Evolutionary conservation across 352 stramenopile genomes (phyloP).

Genomic region (Ophiocytium majus): DNA sequence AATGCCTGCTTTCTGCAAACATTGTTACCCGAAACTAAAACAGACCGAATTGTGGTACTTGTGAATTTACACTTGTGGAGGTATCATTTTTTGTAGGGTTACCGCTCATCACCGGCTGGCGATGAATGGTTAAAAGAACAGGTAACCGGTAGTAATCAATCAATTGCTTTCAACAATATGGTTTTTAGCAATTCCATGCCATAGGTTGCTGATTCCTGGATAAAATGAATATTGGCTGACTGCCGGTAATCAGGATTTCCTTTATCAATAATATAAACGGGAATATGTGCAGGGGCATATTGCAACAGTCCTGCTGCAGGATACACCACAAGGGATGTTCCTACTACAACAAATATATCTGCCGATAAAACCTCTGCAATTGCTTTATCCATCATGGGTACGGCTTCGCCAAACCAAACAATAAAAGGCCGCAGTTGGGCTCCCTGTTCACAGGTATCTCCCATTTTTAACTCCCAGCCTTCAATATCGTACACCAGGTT

Average conservation of each 20-base stretch:
- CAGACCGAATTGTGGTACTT: too few relatives aligned
- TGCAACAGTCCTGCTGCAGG: not conserved
- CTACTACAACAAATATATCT: not conserved
- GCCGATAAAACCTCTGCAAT: not conserved
- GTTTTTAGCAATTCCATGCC: not conserved
- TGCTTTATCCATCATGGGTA: not conserved
- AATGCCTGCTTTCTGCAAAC: too few relatives aligned
- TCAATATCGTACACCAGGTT: not conserved
- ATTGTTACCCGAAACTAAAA: too few relatives aligned
- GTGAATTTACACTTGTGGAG: too few relatives aligned
- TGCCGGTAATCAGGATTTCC: not conserved
- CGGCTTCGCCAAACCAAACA: slow-evolving; percentile 5
- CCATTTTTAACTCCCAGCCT: not conserved
- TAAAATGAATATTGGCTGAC: not conserved
- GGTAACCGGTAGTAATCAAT: too few relatives aligned
- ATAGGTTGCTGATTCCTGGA: not conserved
- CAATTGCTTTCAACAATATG: slow-evolving; percentile 12
- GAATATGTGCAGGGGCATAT: not conserved
- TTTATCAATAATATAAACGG: not conserved
- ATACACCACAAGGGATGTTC: not conserved
- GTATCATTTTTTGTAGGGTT: too few relatives aligned
- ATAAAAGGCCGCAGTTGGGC: not conserved
- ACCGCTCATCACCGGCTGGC: too few relatives aligned
- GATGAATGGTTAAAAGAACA: too few relatives aligned
- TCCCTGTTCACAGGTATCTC: not conserved